These are phyloP conservation scores for Plantago elongata DNA, from an alignment of 257 asterid species.

Conservation along the genomic window DNA sequence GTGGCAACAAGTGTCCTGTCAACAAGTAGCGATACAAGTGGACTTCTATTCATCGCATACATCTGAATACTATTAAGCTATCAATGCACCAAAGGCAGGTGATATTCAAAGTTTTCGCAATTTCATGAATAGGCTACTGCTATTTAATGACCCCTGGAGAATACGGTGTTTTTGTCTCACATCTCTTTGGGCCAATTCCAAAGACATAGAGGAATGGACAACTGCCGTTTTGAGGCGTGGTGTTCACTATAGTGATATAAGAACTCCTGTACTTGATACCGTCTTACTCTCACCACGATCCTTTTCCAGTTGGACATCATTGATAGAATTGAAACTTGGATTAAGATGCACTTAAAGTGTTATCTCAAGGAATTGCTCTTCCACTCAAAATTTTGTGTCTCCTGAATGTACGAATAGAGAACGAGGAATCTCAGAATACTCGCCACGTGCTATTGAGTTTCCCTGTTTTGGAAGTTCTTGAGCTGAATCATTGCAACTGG, in stretches of 20 bases:
- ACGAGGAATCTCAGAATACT: background rate
- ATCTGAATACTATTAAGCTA: background rate
- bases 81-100: no score
- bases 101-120: no score
- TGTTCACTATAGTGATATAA: no score
- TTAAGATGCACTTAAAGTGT: background rate
- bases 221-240: no score
- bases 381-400: background rate
- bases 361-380: background rate
- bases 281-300: background rate
- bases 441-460: background rate
- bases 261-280: no score
- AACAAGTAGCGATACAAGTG: background rate
- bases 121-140: no score
- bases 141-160: no score
- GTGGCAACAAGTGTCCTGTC: background rate
- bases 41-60: background rate
- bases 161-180: no score
- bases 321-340: background rate
- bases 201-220: no score
- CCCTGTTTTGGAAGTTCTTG: slow-evolving; percentile 1
- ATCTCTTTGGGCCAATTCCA: no score
- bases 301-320: background rate
- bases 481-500: background rate
- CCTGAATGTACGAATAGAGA: background rate